Percentiles rank a stretch among this genome's conserved stretches.
Evolutionary conservation across 345 rosid genomes (phyloP).

Genomic region (Euphorbia peplus): DNA sequence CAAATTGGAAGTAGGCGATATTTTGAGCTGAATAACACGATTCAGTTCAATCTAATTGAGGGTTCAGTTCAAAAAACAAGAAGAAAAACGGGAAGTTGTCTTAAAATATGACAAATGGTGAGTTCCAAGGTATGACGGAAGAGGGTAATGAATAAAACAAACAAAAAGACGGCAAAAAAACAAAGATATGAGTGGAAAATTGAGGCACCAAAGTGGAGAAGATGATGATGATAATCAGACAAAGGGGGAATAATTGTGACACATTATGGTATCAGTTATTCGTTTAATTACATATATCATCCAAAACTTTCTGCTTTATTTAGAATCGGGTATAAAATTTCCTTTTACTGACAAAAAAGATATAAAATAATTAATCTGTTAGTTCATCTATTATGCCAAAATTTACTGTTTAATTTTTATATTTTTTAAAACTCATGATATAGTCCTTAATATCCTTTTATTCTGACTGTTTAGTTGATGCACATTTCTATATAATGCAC

Average conservation of each 20-base stretch:
- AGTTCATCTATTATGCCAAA: too few relatives aligned
- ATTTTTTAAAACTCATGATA: too few relatives aligned
- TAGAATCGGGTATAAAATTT: too few relatives aligned
- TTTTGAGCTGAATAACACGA: background rate
- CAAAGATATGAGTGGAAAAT: background rate
- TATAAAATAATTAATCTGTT: too few relatives aligned
- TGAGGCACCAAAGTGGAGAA: background rate
- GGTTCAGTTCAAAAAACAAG: background rate
- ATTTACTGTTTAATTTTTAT: too few relatives aligned
- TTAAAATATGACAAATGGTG: background rate
- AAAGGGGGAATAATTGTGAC: conserved; percentile 11
- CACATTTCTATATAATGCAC: too few relatives aligned
- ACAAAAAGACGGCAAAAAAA: background rate
- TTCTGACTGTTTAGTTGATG: too few relatives aligned
- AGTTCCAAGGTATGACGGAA: too few relatives aligned
- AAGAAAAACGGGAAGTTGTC: background rate
- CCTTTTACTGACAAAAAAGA: too few relatives aligned
- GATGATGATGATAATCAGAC: background rate
- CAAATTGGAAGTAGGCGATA: background rate
- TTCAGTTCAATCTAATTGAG: background rate
- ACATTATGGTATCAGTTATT: background rate
- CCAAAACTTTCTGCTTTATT: too few relatives aligned
- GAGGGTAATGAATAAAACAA: background rate
- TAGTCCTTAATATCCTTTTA: too few relatives aligned
- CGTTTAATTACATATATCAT: too few relatives aligned